Percentiles rank a stretch among this genome's conserved stretches.
phyloP scores from a whole-genome alignment of 176 grass and related monocot species.

The Urochloa ruziziensis region DNA sequence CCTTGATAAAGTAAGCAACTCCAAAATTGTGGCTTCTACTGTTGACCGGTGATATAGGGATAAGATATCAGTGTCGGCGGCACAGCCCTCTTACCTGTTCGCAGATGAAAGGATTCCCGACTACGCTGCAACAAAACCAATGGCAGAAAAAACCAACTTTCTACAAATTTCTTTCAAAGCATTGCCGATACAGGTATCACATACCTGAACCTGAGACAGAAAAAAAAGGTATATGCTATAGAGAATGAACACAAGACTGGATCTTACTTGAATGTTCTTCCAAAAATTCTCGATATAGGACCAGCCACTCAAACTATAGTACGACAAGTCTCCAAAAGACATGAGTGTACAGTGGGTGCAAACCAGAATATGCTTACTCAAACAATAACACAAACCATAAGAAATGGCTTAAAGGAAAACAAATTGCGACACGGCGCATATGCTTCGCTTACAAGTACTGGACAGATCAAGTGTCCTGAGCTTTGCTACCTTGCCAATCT shows the following conservation, averaged over 20 bases:
- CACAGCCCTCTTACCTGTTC: conserved; percentile 41
- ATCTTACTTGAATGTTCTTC: conserved; percentile 75
- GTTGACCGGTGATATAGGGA: neutral
- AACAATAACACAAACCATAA: neutral
- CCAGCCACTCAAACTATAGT: conserved; percentile 78
- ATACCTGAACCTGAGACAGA: too few relatives aligned
- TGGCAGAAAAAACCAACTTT: neutral
- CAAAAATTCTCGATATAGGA: conserved; percentile 50
- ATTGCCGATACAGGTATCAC: neutral
- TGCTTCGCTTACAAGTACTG: conserved; percentile 65
- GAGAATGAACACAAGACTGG: conserved; percentile 3
- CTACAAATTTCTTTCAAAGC: neutral
- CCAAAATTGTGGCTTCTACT: too few relatives aligned
- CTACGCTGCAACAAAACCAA: conserved; percentile 58
- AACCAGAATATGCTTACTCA: neutral
- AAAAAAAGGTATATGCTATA: neutral
- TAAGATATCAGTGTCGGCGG: conserved; percentile 43
- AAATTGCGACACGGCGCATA: conserved; percentile 22
- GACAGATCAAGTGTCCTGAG: conserved; percentile 80
- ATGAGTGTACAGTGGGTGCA: neutral
- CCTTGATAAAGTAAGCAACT: too few relatives aligned
- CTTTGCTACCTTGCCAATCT: conserved; percentile 60
- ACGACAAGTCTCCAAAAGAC: conserved; percentile 64
- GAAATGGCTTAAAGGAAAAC: conserved; percentile 57
- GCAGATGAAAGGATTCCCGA: conserved; percentile 76